These are phyloP conservation scores for Physcia stellaris DNA, from an alignment of 495 filamentous ascomycete species.

Conservation along the genomic window DNA sequence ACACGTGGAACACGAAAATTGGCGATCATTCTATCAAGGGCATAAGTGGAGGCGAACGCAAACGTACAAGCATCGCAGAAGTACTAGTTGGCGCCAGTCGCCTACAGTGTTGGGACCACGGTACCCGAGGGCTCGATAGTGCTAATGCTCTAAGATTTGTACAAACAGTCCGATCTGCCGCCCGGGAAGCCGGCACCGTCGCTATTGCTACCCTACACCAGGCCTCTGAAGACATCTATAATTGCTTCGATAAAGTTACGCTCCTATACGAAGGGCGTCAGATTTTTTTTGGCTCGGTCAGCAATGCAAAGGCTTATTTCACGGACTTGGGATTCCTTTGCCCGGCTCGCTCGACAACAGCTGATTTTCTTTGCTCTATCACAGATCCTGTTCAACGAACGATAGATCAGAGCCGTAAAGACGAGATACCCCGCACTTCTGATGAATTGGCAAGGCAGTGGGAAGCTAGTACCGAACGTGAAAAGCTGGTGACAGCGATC, in stretches of 20 bases:
- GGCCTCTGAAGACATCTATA: constrained; percentile 62
- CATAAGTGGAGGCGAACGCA: constrained; percentile 70
- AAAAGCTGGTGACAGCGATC: constrained; percentile 52
- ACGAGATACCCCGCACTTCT: constrained; percentile 52
- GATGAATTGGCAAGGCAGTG: constrained; percentile 65
- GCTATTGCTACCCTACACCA: constrained; percentile 77
- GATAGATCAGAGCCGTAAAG: constrained; percentile 49
- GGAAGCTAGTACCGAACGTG: constrained; percentile 59
- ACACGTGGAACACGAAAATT: constrained; percentile 63
- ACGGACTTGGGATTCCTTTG: constrained; percentile 62
- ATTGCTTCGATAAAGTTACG: constrained; percentile 64
- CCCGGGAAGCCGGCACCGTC: constrained; percentile 49
- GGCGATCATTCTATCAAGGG: constrained; percentile 73
- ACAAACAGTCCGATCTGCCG: constrained; percentile 50
- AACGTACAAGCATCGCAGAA: constrained; percentile 73
- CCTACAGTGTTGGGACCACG: constrained; percentile 78
- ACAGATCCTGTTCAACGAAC: constrained; percentile 57
- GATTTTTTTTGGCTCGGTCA: constrained; percentile 61
- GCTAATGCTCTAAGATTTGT: constrained; percentile 74
- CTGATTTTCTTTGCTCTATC: constrained; percentile 71
- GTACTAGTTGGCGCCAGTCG: constrained; percentile 47
- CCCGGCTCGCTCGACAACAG: constrained; percentile 56
- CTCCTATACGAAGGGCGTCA: constrained; percentile 73
- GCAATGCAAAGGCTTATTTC: constrained; percentile 55
- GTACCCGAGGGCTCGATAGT: constrained; percentile 66